Evolutionary conservation across 2,329 filamentous ascomycete genomes (phyloP).

Genomic region (Botrytis cinerea): DNA sequence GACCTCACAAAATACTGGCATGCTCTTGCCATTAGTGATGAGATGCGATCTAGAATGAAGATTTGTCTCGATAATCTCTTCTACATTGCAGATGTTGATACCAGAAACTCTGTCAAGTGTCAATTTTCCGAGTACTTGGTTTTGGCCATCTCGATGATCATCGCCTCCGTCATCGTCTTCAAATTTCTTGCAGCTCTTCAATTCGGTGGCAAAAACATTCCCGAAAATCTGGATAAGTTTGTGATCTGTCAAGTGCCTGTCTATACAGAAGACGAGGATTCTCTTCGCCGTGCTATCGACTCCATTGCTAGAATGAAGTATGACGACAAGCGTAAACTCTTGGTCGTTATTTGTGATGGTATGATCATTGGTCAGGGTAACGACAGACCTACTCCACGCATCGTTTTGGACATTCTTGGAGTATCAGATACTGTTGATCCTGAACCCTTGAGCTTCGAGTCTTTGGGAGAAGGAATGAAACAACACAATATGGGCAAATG

Average conservation of each 20-base stretch:
- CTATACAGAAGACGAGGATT: conserved; percentile 98
- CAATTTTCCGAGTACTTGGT: conserved; percentile 88
- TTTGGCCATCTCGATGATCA: conserved; percentile 76
- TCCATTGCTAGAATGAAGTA: conserved; percentile 94
- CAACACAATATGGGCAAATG: conserved; percentile 99
- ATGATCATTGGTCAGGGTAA: conserved; percentile 99
- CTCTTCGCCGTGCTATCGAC: conserved; percentile 92
- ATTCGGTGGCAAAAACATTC: conserved; percentile 86
- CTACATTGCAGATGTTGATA: conserved; percentile 90
- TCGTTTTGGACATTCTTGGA: conserved; percentile 94
- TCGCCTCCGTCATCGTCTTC: conserved; percentile 83
- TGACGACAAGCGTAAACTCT: conserved; percentile 95
- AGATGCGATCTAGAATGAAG: conserved; percentile 67
- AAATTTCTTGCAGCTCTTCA: conserved; percentile 97
- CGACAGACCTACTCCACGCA: conserved; percentile 90
- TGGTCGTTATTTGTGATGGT: conserved; percentile 91
- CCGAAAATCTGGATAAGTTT: conserved; percentile 97
- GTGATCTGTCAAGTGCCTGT: conserved; percentile 96
- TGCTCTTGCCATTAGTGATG: conserved; percentile 59
- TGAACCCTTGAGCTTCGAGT: conserved; percentile 94
- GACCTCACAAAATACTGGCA: conserved; percentile 88
- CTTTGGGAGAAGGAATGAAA: conserved; percentile 90
- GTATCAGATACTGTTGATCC: conserved; percentile 93
- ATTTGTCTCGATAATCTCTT: conserved; percentile 91
- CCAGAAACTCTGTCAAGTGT: conserved; percentile 81